Conservation (phyloP, 176 grass and related monocot genomes). For the Aegilops longissima region DNA sequence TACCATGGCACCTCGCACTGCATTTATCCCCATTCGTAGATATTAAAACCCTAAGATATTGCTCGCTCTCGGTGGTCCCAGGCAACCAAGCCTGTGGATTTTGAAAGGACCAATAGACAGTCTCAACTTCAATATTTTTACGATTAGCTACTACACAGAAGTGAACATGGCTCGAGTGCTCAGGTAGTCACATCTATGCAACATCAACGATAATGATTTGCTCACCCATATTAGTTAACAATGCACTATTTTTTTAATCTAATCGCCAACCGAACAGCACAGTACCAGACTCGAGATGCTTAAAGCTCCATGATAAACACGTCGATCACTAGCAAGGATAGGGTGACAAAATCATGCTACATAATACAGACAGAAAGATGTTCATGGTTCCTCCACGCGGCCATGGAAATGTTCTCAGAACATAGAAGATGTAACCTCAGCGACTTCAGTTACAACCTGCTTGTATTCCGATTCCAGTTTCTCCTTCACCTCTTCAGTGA, state of each 20-base stretch:
- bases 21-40: no score
- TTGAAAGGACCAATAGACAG: no score
- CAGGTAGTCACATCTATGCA: no score
- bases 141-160: no score
- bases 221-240: slow-evolving; percentile 2
- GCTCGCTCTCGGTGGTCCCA: no score
- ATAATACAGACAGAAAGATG: neutral
- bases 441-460: slow-evolving; percentile 62
- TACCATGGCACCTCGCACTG: no score
- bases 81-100: no score
- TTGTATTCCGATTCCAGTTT: slow-evolving; percentile 78
- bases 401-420: slow-evolving; percentile 42
- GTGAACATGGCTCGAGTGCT: no score
- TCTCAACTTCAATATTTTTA: no score
- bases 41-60: no score
- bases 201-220: neutral
- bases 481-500: slow-evolving; percentile 71
- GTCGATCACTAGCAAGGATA: neutral
- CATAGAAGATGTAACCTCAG: slow-evolving; percentile 51
- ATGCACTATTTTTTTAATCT: slow-evolving; percentile 13
- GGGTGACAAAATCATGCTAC: slow-evolving; percentile 14
- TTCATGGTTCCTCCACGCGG: neutral
- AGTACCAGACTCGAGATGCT: neutral
- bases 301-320: slow-evolving; percentile 8
- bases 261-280: neutral